Evolutionary conservation across 176 grass and related monocot species (phyloP).

Genomic region (Alopecurus myosuroides): DNA sequence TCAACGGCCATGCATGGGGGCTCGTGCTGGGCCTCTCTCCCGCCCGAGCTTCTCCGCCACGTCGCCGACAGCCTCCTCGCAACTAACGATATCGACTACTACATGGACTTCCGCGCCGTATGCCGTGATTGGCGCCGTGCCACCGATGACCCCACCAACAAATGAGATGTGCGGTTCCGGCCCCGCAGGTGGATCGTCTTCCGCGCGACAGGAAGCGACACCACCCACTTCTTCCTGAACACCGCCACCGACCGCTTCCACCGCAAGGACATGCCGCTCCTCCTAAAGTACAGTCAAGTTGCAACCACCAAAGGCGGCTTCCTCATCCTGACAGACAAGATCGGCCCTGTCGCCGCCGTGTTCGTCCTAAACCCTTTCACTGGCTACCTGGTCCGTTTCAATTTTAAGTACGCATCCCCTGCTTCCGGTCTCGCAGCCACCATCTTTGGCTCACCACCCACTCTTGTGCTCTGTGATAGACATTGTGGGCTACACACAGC

Average conservation of each 20-base stretch:
- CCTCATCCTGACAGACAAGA: background rate
- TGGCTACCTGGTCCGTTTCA: background rate
- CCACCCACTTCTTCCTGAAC: background rate
- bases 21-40: background rate
- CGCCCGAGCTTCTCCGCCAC: background rate
- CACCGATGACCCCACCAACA: background rate
- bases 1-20: background rate
- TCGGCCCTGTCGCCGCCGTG: background rate
- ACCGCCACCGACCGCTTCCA: background rate
- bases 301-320: background rate
- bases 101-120: background rate
- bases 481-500: background rate
- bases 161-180: background rate
- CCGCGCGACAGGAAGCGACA: accelerated
- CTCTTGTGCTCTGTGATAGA: background rate
- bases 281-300: background rate
- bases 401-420: no score
- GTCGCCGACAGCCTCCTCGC: background rate
- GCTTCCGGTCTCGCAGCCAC: no score
- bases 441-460: background rate
- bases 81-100: background rate
- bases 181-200: background rate
- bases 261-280: background rate
- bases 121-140: background rate
- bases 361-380: background rate